Base-by-base conservation (phyloP, 441 rosid genomes). In the Erysimum pusillum region DNA sequence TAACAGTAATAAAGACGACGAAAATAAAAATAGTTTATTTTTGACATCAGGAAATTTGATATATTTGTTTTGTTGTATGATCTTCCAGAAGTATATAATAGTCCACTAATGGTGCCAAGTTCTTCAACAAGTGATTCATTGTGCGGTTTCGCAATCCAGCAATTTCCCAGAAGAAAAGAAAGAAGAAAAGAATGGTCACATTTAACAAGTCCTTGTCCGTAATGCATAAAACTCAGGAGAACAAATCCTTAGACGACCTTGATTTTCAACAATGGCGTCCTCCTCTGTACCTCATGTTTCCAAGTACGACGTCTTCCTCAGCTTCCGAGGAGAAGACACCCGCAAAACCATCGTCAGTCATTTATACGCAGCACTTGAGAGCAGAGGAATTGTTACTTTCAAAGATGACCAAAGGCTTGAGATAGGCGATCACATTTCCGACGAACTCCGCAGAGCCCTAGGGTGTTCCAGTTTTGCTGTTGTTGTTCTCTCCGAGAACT, bases 271-370 rank as follows among this genome's bases (percentile, higher is more conserved):
- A 39, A 39, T 34, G 36, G 36, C 36, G 36, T 34, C 36, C 36
- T 34, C 36, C 36, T 34, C 36, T 34, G 36, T 7, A 34, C 36
- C 36, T 34, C 36, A 5, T 34, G 36, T 25, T 6, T 42, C 61
- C 5, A 65, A 44, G 18, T 57, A 75, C 13, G 67, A 66, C 12
- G 79, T 74, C 13, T 75, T 71, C 61, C 22, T 80, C 9, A 80
- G 80, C n/a, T 76, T 75, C 32, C 53, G 83, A 42, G 80, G 80
- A 0, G 53, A n/a, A 32, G 79, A 75, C 22, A 73, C 63, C 0
- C 69, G 76, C 7, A 6, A 15, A 3, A 8, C 62, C 3, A 25
- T 73, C n/a, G 51, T 69, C 9, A 65, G 74, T 59, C 78, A 80
- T 73, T 72, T 80, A 20, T 48, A 62, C 49, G 39, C 17, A 67